These are phyloP conservation scores for Penicillium sp. DNA, from an alignment of 2,329 filamentous ascomycete species.

Conservation along the genomic window DNA sequence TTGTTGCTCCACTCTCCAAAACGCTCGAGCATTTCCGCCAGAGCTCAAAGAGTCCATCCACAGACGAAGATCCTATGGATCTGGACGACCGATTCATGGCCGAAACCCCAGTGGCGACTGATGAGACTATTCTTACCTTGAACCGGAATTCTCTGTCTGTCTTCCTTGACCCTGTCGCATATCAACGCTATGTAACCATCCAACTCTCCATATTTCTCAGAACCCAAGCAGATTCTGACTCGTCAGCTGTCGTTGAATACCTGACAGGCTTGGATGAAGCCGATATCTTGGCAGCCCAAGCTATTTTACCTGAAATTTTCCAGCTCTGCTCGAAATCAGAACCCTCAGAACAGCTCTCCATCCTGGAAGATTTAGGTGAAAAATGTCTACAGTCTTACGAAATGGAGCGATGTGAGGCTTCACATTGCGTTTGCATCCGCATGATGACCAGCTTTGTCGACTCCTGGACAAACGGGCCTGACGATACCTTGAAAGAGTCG, in stretches of 20 bases:
- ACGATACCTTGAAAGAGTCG: conserved; percentile 61
- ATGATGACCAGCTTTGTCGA: conserved; percentile 64
- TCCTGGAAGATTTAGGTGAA: conserved; percentile 52
- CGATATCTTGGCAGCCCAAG: conserved; percentile 40
- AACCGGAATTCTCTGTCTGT: conserved; percentile 36
- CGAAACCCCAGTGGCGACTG: conserved; percentile 24
- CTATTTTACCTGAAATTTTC: conserved; percentile 35
- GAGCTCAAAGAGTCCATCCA: conserved; percentile 17
- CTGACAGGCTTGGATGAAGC: conserved; percentile 37
- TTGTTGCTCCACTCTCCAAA: conserved; percentile 32
- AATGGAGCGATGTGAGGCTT: conserved; percentile 72
- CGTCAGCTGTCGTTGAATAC: conserved; percentile 34
- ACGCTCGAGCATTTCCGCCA: conserved; percentile 34
- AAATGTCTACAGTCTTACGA: conserved; percentile 55
- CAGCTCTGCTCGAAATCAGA: conserved; percentile 29
- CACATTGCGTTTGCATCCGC: conserved; percentile 66
- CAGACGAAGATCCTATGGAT: conserved; percentile 43
- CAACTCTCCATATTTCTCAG: conserved; percentile 35
- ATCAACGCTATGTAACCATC: conserved; percentile 40
- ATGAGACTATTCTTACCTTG: conserved; percentile 27
- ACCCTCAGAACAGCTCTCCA: conserved; percentile 40
- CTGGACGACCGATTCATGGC: conserved; percentile 41
- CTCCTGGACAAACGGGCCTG: conserved; percentile 61
- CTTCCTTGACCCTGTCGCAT: conserved; percentile 35
- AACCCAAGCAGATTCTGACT: conserved; percentile 8